Percentiles rank a stretch among this genome's conserved stretches.
These are phyloP conservation scores for Penicillium longicatenatum DNA, from an alignment of 495 filamentous ascomycete species.

Conservation along the genomic window DNA sequence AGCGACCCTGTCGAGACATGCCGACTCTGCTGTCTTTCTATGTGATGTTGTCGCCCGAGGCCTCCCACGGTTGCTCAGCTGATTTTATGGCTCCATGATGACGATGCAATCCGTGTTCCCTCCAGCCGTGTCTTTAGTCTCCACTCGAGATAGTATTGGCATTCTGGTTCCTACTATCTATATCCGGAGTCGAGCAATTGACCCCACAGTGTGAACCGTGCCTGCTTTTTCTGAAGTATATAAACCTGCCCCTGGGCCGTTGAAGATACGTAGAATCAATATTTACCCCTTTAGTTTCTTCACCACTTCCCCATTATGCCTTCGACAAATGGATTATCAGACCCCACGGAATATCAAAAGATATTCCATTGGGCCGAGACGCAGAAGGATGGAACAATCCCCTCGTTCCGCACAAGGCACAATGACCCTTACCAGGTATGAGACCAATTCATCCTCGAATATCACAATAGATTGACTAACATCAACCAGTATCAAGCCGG, in stretches of 20 bases:
- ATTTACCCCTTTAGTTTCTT: neutral
- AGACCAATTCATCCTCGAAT: neutral
- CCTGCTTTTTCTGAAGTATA: constrained; percentile 2
- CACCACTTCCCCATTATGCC: constrained; percentile 23
- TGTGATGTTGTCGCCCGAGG: neutral
- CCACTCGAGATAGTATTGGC: neutral
- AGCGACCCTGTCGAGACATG: constrained; percentile 16
- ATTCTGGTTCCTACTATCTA: neutral
- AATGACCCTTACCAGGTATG: constrained; percentile 56
- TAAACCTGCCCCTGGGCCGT: neutral
- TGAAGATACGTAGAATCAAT: neutral
- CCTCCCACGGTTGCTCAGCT: neutral
- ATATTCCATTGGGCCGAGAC: constrained; percentile 62
- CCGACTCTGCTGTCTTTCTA: constrained; percentile 16
- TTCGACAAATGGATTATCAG: constrained; percentile 26
- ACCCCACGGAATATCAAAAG: constrained; percentile 53
- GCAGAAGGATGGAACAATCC: constrained; percentile 51
- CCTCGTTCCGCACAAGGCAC: constrained; percentile 48
- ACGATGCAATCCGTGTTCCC: neutral
- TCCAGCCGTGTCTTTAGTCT: neutral
- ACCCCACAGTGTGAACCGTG: constrained; percentile 9
- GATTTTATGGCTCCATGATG: neutral
- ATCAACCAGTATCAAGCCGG: constrained; percentile 51
- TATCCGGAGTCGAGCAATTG: neutral
- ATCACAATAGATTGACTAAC: constrained; percentile 19